These are phyloP conservation scores for Lavandula angustifolia DNA, from an alignment of 257 asterid genomes.

Conservation along the genomic window DNA sequence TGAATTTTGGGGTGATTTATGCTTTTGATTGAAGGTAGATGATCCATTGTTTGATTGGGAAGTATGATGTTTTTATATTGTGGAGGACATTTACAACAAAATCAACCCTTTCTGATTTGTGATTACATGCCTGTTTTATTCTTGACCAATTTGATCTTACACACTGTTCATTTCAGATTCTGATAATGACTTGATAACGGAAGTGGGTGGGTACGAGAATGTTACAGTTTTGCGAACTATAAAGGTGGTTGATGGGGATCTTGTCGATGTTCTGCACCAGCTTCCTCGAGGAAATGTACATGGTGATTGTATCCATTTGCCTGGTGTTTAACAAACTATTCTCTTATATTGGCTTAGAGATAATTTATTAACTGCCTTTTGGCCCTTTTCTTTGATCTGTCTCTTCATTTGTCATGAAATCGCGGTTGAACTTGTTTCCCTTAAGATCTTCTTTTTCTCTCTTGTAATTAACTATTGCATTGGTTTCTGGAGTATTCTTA, in stretches of 20 bases:
- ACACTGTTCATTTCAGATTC: constrained; percentile 54
- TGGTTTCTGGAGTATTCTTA: constrained; percentile 4
- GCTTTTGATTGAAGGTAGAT: constrained; percentile 2
- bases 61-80: neutral
- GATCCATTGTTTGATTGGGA: neutral
- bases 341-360: constrained; percentile 20
- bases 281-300: constrained; percentile 77
- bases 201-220: constrained; percentile 93
- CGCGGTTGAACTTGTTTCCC: neutral
- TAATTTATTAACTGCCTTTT: constrained; percentile 12
- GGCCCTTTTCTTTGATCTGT: neutral
- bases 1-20: neutral
- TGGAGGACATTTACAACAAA: neutral
- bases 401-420: neutral
- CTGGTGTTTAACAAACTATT: constrained; percentile 13
- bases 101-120: neutral
- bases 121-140: constrained; percentile 4
- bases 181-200: constrained; percentile 73
- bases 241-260: constrained; percentile 86
- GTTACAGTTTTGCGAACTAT: constrained; percentile 70
- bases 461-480: neutral
- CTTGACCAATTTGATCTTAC: constrained; percentile 1
- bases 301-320: constrained; percentile 89
- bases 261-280: constrained; percentile 64
- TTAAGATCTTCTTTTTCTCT: constrained; percentile 5